Evolutionary conservation across 169 alveolate species (phyloP).

Genomic region (Babesia bigemina): DNA sequence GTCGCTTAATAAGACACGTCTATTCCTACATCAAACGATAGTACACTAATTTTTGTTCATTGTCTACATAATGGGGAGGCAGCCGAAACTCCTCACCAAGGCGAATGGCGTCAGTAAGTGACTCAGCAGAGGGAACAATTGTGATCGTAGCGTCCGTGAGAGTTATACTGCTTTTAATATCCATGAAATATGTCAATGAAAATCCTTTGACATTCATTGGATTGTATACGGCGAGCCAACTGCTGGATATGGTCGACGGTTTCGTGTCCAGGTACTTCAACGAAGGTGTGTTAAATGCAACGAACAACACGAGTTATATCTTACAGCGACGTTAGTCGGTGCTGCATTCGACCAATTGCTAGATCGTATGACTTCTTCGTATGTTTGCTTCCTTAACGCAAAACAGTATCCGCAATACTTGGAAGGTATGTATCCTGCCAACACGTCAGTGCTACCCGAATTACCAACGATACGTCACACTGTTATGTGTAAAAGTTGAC

Average conservation of each 20-base stretch:
- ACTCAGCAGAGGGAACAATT: background rate
- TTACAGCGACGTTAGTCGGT: conserved; percentile 60
- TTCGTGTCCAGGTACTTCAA: conserved; percentile 54
- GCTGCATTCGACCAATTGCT: conserved; percentile 53
- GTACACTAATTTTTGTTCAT: too few species aligned
- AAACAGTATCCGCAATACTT: conserved; percentile 44
- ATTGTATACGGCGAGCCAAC: conserved; percentile 34
- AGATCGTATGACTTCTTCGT: conserved; percentile 62
- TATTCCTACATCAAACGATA: too few species aligned
- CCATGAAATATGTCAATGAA: conserved; percentile 7
- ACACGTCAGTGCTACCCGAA: too few species aligned
- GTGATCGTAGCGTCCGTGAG: conserved; percentile 41
- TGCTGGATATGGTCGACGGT: conserved; percentile 64
- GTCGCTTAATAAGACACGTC: background rate
- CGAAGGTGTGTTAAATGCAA: conserved; percentile 33
- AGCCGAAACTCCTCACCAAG: conserved; percentile 20
- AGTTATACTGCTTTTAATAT: conserved; percentile 18
- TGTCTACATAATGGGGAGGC: background rate
- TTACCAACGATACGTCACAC: too few species aligned
- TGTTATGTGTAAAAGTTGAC: background rate
- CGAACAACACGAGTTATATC: background rate
- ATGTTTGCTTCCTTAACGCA: conserved; percentile 41
- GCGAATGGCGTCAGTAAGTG: conserved; percentile 50
- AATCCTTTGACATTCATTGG: conserved; percentile 27
- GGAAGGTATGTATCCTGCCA: conserved; percentile 19